These are phyloP conservation scores for Achaetomium macrosporum DNA, from an alignment of 2,329 filamentous ascomycete genomes.

Conservation along the genomic window DNA sequence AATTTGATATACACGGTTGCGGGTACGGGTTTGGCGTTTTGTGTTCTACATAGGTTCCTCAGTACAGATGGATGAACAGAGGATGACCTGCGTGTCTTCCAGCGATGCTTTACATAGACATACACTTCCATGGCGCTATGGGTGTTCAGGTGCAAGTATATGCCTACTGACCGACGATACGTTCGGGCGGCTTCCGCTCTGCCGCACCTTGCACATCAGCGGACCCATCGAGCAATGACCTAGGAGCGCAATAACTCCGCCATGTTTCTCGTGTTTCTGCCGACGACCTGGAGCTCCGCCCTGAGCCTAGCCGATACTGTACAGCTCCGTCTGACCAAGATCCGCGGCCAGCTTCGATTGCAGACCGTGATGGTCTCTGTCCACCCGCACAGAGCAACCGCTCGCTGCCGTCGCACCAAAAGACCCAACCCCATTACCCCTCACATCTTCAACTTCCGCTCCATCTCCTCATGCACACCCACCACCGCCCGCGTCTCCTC, in stretches of 20 bases:
- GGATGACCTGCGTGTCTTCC: neutral
- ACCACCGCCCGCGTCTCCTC: conserved; percentile 65
- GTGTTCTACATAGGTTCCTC: neutral
- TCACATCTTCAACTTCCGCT: conserved; percentile 79
- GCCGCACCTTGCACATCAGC: too few relatives aligned
- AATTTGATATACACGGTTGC: conserved; percentile 2
- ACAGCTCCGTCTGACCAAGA: neutral
- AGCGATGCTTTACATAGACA: conserved; percentile 2
- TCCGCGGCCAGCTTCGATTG: too few relatives aligned
- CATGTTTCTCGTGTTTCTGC: neutral
- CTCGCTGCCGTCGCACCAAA: neutral
- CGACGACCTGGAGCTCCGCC: neutral
- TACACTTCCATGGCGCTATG: neutral
- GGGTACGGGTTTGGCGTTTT: conserved; percentile 7
- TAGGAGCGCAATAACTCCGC: too few relatives aligned
- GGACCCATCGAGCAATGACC: too few relatives aligned
- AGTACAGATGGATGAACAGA: conserved; percentile 5
- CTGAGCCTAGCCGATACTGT: neutral
- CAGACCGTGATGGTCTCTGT: too few relatives aligned
- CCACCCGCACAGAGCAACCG: neutral
- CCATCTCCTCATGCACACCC: conserved; percentile 87
- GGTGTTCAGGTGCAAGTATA: neutral
- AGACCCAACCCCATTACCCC: conserved; percentile 21
- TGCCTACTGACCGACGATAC: too few relatives aligned
- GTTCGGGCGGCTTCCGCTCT: too few relatives aligned